Base-by-base conservation (phyloP, 179 eudicot genomes). In the Beta macrorhiza region DNA sequence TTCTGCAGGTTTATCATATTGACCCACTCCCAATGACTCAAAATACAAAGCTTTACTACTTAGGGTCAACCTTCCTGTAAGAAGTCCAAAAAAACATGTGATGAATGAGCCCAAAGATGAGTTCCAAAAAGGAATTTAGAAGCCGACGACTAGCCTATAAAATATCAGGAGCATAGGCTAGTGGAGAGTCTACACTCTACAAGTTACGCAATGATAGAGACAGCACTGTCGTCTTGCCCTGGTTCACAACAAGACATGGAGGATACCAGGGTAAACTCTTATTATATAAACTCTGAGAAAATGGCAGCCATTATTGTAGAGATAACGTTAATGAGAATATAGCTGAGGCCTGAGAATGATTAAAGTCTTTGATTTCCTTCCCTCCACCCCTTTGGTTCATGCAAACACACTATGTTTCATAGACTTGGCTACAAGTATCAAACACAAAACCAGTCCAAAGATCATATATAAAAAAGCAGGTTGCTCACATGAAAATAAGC, bases 11-110 rank as follows among this genome's bases (percentile, higher is more conserved):
- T 93, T 92, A 80, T 94, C 98, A 85, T 91, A 90, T 82, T 88
- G 79, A 53, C 97, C 97, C 76, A 93, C 93, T 71, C 98, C 97
- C 86, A 88, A 78, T 76, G 97, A 84, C 90, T 94, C 98, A 63
- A 94, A 94, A 91, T 89, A 90, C 79, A 94, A 81, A 76, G 93
- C 92, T 84, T 88, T 84, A 85, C 87, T 93, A 67, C 97, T 90
- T 81, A 94, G 86, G 64, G 96, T 91, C 87, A 94, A 83, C 83
- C 97, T 87, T 62, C 98, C 98, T 94, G 91, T 70, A 85, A 75
- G 81, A 61, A 63, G 19, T 29, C 7, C 17, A 65, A 17, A 76
- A 7, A 17, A 72, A 72, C 8, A 52, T 22, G 12, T 65, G 76
- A 52, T 55, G 17, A 9, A 22, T 72, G 67, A 65, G 44, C 17